A percentile compares a stretch with the other conserved stretches of the same genome.
Conservation (phyloP, 345 rosid genomes). For the Populus tremula region DNA sequence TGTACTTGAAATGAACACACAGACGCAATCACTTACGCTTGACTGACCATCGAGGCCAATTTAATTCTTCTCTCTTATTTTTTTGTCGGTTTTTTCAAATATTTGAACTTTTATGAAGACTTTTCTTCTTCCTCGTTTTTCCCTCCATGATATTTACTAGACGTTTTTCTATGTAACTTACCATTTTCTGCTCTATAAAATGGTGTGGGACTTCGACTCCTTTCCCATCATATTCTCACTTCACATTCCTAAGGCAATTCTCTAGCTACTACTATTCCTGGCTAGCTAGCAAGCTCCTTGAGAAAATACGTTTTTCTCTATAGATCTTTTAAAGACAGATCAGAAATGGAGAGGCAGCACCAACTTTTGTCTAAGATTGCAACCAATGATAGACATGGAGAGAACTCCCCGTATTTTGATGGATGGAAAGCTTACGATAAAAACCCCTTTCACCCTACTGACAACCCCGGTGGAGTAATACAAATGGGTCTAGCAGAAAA, state of each 20-base stretch:
- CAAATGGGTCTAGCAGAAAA: slow-evolving; percentile 94
- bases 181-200: too few species aligned
- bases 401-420: slow-evolving; percentile 69
- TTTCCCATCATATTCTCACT: neutral
- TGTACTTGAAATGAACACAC: neutral
- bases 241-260: neutral
- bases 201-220: too few species aligned
- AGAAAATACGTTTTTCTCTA: too few species aligned
- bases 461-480: slow-evolving; percentile 63
- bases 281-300: neutral
- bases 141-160: too few species aligned
- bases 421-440: slow-evolving; percentile 87
- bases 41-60: neutral
- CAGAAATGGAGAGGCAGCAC: slow-evolving; percentile 8
- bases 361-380: slow-evolving; percentile 58
- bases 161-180: too few species aligned
- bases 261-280: neutral
- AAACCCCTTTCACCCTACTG: slow-evolving; percentile 55
- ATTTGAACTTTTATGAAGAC: neutral
- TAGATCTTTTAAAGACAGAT: neutral
- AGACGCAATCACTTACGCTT: slow-evolving; percentile 22
- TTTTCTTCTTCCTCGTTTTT: neutral
- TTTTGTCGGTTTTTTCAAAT: neutral
- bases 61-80: neutral
- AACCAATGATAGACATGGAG: slow-evolving; percentile 58